Evolutionary conservation across 345 rosid genomes (phyloP).

Genomic region (Salix dunnii): DNA sequence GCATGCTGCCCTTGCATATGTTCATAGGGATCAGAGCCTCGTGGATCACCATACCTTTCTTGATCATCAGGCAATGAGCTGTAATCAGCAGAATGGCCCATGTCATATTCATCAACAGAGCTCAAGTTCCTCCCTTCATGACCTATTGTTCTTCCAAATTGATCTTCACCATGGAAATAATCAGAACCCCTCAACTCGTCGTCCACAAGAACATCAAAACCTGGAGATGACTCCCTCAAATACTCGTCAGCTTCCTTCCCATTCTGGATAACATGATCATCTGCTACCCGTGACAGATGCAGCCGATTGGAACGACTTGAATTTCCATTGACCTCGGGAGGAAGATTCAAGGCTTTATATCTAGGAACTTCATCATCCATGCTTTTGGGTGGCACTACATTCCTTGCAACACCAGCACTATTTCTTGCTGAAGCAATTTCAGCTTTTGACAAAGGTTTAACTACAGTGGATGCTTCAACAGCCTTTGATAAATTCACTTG

Average conservation of each 20-base stretch:
- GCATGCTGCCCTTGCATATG: conserved; percentile 48
- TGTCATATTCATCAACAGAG: conserved; percentile 54
- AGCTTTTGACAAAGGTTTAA: conserved; percentile 32
- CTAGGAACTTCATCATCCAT: conserved; percentile 42
- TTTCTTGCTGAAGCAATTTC: conserved; percentile 33
- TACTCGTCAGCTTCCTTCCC: conserved; percentile 66
- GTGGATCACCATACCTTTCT: conserved; percentile 43
- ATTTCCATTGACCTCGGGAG: conserved; percentile 39
- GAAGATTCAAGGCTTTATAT: conserved; percentile 27
- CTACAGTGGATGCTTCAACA: conserved; percentile 27
- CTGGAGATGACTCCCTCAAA: conserved; percentile 88
- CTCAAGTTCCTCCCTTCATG: conserved; percentile 53
- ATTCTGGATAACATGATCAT: conserved; percentile 49
- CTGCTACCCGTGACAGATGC: conserved; percentile 44
- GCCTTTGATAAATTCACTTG: conserved; percentile 31
- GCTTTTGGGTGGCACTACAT: conserved; percentile 24
- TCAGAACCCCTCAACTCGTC: conserved; percentile 65
- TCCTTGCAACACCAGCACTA: conserved; percentile 31
- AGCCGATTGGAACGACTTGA: conserved; percentile 33
- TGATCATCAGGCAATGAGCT: conserved; percentile 41
- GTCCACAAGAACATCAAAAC: conserved; percentile 94
- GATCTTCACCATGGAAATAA: conserved; percentile 71
- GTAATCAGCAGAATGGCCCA: conserved; percentile 42
- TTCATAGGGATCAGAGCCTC: conserved; percentile 48
- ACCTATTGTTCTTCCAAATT: conserved; percentile 47